Evolutionary conservation across 2,329 filamentous ascomycete species (phyloP).

Genomic region (Alternaria triticimaculans): DNA sequence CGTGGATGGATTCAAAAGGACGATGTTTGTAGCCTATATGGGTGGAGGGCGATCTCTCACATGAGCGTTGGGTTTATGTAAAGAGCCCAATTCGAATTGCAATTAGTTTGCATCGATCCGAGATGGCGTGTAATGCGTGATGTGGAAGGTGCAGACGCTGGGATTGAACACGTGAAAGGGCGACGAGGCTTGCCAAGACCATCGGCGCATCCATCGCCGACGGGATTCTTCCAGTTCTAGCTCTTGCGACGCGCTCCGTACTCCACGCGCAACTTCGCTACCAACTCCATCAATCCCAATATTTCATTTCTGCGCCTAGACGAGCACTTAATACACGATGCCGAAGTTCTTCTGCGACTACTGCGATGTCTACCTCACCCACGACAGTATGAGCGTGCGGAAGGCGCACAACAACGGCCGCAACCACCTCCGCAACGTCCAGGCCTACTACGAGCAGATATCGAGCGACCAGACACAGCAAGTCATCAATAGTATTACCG

Average conservation of each 20-base stretch:
- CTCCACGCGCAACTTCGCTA: slow-evolving; percentile 3
- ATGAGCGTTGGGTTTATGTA: background rate
- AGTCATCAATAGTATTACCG: slow-evolving; percentile 97
- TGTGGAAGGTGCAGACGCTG: background rate
- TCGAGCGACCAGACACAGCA: slow-evolving; percentile 98
- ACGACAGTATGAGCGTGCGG: slow-evolving; percentile 99
- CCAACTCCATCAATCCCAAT: background rate
- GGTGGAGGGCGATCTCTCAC: background rate
- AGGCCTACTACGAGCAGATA: slow-evolving; percentile 99
- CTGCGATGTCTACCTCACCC: slow-evolving; percentile 99
- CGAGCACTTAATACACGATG: slow-evolving; percentile 14
- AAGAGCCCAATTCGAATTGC: background rate
- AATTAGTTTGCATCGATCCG: background rate
- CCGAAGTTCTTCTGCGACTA: slow-evolving; percentile 72
- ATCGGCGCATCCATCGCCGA: slow-evolving; percentile 24
- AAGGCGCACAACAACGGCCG: slow-evolving; percentile 97
- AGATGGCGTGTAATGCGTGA: background rate
- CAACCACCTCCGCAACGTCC: slow-evolving; percentile 96
- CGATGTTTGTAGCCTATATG: background rate
- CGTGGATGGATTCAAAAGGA: too few species aligned
- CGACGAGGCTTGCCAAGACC: slow-evolving; percentile 16
- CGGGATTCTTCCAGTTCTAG: slow-evolving; percentile 28
- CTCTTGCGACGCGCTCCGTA: slow-evolving; percentile 25
- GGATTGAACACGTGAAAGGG: background rate
- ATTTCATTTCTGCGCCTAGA: background rate